These are phyloP conservation scores for Spinellus fusiger DNA, from an alignment of 192 early-diverging fungal species.

Conservation along the genomic window DNA sequence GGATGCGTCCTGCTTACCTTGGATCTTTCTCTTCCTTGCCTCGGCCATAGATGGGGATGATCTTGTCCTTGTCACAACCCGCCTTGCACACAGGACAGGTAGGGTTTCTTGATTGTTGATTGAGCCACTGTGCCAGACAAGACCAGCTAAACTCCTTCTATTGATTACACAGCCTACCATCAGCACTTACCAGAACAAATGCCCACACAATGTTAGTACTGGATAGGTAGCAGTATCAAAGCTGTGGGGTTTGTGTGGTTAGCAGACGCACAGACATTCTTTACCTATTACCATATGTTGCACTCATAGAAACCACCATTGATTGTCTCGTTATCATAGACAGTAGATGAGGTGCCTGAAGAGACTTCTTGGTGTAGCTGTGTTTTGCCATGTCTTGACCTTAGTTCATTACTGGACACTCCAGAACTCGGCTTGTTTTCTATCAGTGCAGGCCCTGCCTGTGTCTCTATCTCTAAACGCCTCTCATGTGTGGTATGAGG, in stretches of 20 bases:
- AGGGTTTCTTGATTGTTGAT: conserved; percentile 59
- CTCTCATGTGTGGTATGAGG: too few relatives aligned
- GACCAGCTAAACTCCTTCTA: conserved; percentile 46
- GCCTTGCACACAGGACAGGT: conserved; percentile 84
- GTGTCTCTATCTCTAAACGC: too few relatives aligned
- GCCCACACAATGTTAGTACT: conserved; percentile 74
- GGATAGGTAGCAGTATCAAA: conserved; percentile 74
- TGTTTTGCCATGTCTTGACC: neutral
- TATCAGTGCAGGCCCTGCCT: neutral
- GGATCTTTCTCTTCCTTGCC: conserved; percentile 75
- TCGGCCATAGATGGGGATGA: conserved; percentile 78
- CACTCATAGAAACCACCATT: conserved; percentile 33
- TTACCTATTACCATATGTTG: conserved; percentile 31
- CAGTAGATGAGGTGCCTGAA: neutral
- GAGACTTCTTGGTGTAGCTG: neutral
- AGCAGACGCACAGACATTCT: neutral
- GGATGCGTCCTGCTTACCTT: conserved; percentile 33
- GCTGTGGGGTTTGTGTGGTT: conserved; percentile 22
- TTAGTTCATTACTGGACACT: neutral
- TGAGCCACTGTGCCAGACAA: conserved; percentile 71
- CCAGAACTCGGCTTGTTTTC: neutral
- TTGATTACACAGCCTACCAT: neutral
- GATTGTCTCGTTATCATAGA: neutral
- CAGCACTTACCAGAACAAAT: conserved; percentile 61
- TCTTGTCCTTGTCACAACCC: conserved; percentile 76